Percentiles rank a stretch among this genome's conserved stretches.
phyloP scores from a whole-genome alignment of 1,284 basidiomycete species.

The Ganoderma meredithae region DNA sequence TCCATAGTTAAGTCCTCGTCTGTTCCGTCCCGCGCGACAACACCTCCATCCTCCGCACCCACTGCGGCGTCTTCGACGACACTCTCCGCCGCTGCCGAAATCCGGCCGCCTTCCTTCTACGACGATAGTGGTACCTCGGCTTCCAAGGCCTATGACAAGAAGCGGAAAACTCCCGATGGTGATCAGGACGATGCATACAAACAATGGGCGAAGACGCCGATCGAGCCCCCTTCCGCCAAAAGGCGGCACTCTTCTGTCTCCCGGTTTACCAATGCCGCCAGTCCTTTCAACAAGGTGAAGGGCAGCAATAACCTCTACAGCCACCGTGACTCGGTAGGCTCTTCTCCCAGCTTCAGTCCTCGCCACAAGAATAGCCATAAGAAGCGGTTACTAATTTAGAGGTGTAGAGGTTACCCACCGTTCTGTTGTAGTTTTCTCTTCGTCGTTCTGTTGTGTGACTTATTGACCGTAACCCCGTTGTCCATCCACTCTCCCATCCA shows the following conservation, averaged over 20 bases:
- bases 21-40: constrained; percentile 27
- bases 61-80: not conserved
- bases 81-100: constrained; percentile 30
- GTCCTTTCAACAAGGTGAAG: constrained; percentile 45
- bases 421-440: constrained; percentile 31
- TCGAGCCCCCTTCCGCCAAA: constrained; percentile 24
- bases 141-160: constrained; percentile 43
- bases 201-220: constrained; percentile 39
- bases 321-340: constrained; percentile 31
- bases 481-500: not conserved
- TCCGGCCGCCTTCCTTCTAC: constrained; percentile 58
- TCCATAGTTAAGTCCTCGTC: constrained; percentile 35
- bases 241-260: constrained; percentile 32
- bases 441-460: constrained; percentile 16
- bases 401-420: constrained; percentile 25
- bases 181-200: constrained; percentile 41
- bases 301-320: constrained; percentile 46
- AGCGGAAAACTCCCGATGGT: constrained; percentile 49
- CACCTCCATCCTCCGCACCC: constrained; percentile 10
- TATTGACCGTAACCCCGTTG: constrained; percentile 5
- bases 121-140: constrained; percentile 36
- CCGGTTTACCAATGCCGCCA: constrained; percentile 32
- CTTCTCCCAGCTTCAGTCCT: constrained; percentile 29
- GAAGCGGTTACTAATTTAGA: constrained; percentile 38
- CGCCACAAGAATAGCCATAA: constrained; percentile 34